phyloP scores from a whole-genome alignment of 306 rosid species.

The Quercus parvula region DNA sequence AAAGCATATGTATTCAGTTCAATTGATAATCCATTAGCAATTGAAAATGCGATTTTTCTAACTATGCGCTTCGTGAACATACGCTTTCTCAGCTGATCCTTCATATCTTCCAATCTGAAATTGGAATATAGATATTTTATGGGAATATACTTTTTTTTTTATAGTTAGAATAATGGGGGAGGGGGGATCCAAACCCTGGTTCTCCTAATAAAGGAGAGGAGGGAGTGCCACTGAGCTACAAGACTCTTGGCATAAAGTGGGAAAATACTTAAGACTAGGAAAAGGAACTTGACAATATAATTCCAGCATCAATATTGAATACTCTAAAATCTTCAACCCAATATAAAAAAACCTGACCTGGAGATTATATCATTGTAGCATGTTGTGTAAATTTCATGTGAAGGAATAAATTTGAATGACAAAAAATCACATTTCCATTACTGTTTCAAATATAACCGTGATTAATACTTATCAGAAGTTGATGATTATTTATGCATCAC shows the following conservation, averaged over 20 bases:
- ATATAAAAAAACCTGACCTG: constrained; percentile 10
- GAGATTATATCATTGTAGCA: constrained; percentile 3
- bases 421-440: background rate
- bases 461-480: background rate
- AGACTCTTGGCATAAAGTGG: no score
- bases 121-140: constrained; percentile 4
- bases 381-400: background rate
- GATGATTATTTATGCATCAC: background rate
- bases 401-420: background rate
- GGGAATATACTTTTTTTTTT: no score
- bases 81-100: constrained; percentile 81
- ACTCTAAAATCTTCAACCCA: background rate
- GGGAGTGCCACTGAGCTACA: no score
- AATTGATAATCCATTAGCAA: constrained; percentile 67
- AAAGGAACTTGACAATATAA: background rate
- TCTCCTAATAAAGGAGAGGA: no score
- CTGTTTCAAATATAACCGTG: background rate
- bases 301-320: background rate
- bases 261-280: background rate
- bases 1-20: constrained; percentile 77
- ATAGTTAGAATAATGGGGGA: no score
- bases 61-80: constrained; percentile 86
- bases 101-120: constrained; percentile 87
- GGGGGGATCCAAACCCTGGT: no score
- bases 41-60: constrained; percentile 53